Conservation (phyloP, 2,329 filamentous ascomycete species). For the Colletotrichum eleusines region DNA sequence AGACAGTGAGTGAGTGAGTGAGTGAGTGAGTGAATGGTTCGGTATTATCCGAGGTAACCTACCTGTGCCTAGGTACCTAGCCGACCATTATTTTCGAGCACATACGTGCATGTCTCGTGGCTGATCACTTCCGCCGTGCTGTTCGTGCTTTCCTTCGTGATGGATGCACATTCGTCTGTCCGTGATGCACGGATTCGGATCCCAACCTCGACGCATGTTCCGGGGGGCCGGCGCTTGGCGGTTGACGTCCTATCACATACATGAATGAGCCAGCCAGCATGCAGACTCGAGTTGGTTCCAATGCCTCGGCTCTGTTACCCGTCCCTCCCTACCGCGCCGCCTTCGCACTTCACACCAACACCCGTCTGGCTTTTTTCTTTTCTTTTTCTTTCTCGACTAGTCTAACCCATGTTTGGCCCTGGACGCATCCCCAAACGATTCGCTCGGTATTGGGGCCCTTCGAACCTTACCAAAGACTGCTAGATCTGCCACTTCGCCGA, state of each 20-base stretch:
- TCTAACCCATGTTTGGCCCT: background rate
- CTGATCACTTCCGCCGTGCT: background rate
- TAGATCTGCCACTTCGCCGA: background rate
- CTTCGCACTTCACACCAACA: background rate
- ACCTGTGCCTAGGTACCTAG: background rate
- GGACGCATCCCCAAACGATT: constrained; percentile 12
- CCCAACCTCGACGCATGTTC: background rate
- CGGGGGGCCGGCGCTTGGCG: background rate
- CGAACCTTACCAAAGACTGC: constrained; percentile 12
- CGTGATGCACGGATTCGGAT: background rate
- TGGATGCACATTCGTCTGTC: background rate
- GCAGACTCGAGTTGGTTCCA: background rate
- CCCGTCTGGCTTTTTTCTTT: background rate
- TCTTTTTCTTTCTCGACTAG: background rate
- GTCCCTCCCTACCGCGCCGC: background rate
- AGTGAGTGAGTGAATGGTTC: too few relatives aligned
- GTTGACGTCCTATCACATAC: background rate
- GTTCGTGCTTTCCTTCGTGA: background rate
- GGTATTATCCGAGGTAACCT: too few relatives aligned
- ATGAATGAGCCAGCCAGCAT: constrained; percentile 10
- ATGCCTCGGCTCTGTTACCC: background rate
- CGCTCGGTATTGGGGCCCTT: constrained; percentile 22
- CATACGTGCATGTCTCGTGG: constrained; percentile 27
- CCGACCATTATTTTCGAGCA: background rate
- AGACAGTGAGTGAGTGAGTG: too few relatives aligned